Base-by-base conservation (phyloP, 2,329 filamentous ascomycete genomes). In the Fusarium sulawesiense region DNA sequence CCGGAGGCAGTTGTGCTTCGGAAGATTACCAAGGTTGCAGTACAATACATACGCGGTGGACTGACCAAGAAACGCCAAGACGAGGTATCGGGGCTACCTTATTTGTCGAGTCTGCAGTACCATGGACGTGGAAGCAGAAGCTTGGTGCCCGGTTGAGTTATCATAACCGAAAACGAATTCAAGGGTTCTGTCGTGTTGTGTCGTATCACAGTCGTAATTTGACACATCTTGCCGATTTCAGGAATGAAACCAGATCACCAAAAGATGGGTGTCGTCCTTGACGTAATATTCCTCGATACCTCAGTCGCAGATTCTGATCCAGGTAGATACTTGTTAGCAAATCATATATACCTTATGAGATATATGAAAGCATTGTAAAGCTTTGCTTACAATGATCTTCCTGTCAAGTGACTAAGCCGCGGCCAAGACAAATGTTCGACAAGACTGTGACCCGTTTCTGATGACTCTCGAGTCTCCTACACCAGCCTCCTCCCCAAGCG, bases 1-100 rank as follows among this genome's bases (percentile, higher is more conserved):
- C 67, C 71, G 56, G 37, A 66, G 48, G 72, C 67, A 73, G 59
- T 73, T 63, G 40, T 61, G 60, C 68, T 64, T 74, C 64, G 70
- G 72, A 73, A 71, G 44, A 74, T 74, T 74, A 71, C 70, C 47
- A 74, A 71, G 34, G 34, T 18, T 37, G 25, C n/a, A 16, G 23
- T 29, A 29, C 41, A 29, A 27, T 29, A 47, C 25, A 13, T 73
- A 73, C 64, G 68, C 54, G 63, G 63, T 74, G 68, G 66, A 64
- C 60, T 63, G 66, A 48, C 30, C 60, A 65, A 68, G 51, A 63
- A 54, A 61, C 64, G 71, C 54, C 51, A 74, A 73, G 59, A 41
- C 50, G 37, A 61, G 56, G 54, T 62, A 64, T 73, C 53, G 60
- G 48, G 40, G 34, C 25, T 63, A 53, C 56, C 53, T 66, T 59